Percentiles rank a stretch among this genome's conserved stretches.
phyloP scores from a whole-genome alignment of 176 grass and related monocot genomes.

The Oropetium thomaeum region DNA sequence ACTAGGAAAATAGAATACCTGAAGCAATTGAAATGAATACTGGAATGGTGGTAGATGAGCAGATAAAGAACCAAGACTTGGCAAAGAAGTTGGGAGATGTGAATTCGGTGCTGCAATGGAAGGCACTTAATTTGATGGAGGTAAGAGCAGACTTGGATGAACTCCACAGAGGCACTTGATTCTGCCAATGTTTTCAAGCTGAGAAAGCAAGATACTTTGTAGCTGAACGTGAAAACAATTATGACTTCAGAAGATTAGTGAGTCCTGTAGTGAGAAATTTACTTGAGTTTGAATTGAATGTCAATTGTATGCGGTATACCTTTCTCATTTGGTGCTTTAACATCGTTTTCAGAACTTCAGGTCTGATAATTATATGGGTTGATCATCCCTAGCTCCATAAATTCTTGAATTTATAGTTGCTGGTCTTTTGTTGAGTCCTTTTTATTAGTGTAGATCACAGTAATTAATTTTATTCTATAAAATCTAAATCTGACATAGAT shows the following conservation, averaged over 20 bases:
- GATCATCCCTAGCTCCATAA: too few species aligned
- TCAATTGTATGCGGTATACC: not conserved
- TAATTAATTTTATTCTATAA: too few species aligned
- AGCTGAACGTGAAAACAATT: not conserved
- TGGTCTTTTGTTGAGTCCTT: too few species aligned
- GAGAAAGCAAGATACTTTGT: too few species aligned
- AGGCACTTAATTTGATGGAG: constrained; percentile 7
- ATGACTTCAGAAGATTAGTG: not conserved
- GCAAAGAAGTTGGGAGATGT: constrained; percentile 16
- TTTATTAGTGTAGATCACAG: too few species aligned
- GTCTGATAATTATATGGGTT: too few species aligned
- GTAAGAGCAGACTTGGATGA: not conserved
- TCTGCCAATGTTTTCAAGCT: not conserved
- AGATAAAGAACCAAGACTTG: not conserved
- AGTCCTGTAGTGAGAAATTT: too few species aligned
- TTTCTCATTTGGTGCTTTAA: not conserved
- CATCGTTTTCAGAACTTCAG: too few species aligned
- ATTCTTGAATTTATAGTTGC: too few species aligned
- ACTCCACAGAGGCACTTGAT: not conserved
- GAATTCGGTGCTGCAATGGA: constrained; percentile 8
- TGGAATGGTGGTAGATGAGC: not conserved
- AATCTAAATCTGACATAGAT: too few species aligned
- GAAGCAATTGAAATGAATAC: constrained; percentile 34
- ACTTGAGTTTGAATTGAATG: not conserved
- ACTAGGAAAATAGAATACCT: constrained; percentile 21